Evolutionary conservation across 2,329 filamentous ascomycete genomes (phyloP).

Genomic region (Alternaria viburni): DNA sequence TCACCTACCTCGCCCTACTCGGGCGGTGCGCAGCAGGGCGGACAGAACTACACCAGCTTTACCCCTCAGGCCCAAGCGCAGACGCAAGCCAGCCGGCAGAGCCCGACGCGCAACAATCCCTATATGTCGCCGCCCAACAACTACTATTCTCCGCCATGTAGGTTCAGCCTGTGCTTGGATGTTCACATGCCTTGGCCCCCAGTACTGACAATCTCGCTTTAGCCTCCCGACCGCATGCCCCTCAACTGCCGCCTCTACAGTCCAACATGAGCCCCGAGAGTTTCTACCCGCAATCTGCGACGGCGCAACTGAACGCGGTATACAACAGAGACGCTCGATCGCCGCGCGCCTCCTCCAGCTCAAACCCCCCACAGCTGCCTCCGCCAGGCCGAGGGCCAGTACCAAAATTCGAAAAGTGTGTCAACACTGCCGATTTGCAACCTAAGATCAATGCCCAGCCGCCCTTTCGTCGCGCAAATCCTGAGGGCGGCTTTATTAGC

Average conservation of each 20-base stretch:
- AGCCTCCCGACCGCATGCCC: slow-evolving; percentile 60
- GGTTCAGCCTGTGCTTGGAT: slow-evolving; percentile 32
- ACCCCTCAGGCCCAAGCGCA: slow-evolving; percentile 48
- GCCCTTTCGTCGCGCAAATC: slow-evolving; percentile 88
- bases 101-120: slow-evolving; percentile 72
- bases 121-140: slow-evolving; percentile 64
- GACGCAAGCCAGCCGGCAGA: slow-evolving; percentile 68
- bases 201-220: slow-evolving; percentile 31
- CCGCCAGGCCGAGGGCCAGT: slow-evolving; percentile 68
- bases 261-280: slow-evolving; percentile 72
- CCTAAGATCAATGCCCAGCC: slow-evolving; percentile 88
- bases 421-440: slow-evolving; percentile 74
- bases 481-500: slow-evolving; percentile 97
- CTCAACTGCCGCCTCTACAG: slow-evolving; percentile 77
- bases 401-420: slow-evolving; percentile 84
- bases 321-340: slow-evolving; percentile 62
- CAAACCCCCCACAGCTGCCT: slow-evolving; percentile 56
- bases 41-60: slow-evolving; percentile 51
- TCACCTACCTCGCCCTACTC: slow-evolving; percentile 82
- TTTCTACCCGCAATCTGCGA: slow-evolving; percentile 73
- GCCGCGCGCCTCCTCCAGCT: slow-evolving; percentile 50
- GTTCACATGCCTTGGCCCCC: slow-evolving; percentile 11
- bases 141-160: slow-evolving; percentile 66
- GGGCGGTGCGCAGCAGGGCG: slow-evolving; percentile 62
- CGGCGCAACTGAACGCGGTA: slow-evolving; percentile 73